phyloP scores from a whole-genome alignment of 805 yeast genomes.

The Metschnikowia corniflorae region DNA sequence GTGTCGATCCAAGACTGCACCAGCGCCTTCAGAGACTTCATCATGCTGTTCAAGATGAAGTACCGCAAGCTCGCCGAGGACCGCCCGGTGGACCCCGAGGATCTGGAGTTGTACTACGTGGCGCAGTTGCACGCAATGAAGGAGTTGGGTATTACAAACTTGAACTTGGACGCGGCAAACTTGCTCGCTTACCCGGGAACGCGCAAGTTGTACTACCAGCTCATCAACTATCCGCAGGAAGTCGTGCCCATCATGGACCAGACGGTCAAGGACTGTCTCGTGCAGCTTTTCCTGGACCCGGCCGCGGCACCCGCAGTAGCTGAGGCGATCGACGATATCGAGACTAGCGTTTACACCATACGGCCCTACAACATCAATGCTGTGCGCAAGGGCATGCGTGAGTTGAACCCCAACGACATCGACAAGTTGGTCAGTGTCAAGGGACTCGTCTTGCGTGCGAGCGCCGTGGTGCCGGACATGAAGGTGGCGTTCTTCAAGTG shows the following conservation, averaged over 20 bases:
- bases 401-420: conserved; percentile 88
- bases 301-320: conserved; percentile 20
- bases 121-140: conserved; percentile 71
- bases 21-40: conserved; percentile 72
- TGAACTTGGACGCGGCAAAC: conserved; percentile 82
- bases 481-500: conserved; percentile 95
- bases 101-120: conserved; percentile 71
- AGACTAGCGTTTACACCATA: conserved; percentile 76
- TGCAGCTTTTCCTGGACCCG: conserved; percentile 46
- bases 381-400: conserved; percentile 76
- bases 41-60: conserved; percentile 77
- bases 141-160: conserved; percentile 71
- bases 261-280: conserved; percentile 84
- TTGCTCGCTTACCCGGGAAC: conserved; percentile 73
- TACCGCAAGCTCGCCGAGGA: conserved; percentile 57
- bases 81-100: conserved; percentile 45
- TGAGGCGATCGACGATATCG: conserved; percentile 60
- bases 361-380: conserved; percentile 83
- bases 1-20: conserved; percentile 88
- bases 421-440: conserved; percentile 89
- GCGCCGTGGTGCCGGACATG: conserved; percentile 96
- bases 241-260: conserved; percentile 98
- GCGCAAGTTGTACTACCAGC: conserved; percentile 75
- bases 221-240: conserved; percentile 93
- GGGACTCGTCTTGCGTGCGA: conserved; percentile 84